These are phyloP conservation scores for Saxispiralis lemnorum DNA, from an alignment of 495 filamentous ascomycete genomes.

Conservation along the genomic window DNA sequence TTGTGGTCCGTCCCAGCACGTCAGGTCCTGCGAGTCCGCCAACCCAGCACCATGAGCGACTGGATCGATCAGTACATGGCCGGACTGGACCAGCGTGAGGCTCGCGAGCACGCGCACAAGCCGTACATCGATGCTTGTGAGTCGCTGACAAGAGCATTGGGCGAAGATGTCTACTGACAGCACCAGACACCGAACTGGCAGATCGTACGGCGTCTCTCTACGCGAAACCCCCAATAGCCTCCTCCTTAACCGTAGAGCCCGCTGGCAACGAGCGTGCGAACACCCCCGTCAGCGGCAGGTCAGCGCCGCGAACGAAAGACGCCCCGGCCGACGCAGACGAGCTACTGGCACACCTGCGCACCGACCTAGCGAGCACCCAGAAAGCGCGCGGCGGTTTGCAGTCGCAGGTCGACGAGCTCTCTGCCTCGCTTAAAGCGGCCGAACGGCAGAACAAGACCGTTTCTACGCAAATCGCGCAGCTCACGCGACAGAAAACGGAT, in stretches of 20 bases:
- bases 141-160: constrained; percentile 2
- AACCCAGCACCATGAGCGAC: constrained; percentile 17
- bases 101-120: constrained; percentile 21
- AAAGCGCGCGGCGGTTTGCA: constrained; percentile 20
- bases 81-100: constrained; percentile 22
- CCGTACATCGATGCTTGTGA: constrained; percentile 22
- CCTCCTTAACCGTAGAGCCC: background rate
- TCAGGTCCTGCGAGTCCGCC: too few species aligned
- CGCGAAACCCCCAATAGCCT: constrained; percentile 2
- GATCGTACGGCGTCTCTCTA: constrained; percentile 22
- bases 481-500: constrained; percentile 44
- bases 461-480: constrained; percentile 36
- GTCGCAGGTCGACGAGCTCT: constrained; percentile 16
- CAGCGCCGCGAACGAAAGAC: too few species aligned
- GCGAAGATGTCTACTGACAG: background rate
- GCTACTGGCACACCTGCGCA: constrained; percentile 16
- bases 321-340: background rate
- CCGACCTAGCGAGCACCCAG: constrained; percentile 24
- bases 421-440: constrained; percentile 19
- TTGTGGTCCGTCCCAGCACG: too few species aligned
- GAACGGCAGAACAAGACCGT: constrained; percentile 21
- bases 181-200: constrained; percentile 25
- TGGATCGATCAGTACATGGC: constrained; percentile 23
- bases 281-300: too few species aligned
- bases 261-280: too few species aligned